phyloP scores from a whole-genome alignment of 2,329 filamentous ascomycete species.

The Diaporthe destruens region DNA sequence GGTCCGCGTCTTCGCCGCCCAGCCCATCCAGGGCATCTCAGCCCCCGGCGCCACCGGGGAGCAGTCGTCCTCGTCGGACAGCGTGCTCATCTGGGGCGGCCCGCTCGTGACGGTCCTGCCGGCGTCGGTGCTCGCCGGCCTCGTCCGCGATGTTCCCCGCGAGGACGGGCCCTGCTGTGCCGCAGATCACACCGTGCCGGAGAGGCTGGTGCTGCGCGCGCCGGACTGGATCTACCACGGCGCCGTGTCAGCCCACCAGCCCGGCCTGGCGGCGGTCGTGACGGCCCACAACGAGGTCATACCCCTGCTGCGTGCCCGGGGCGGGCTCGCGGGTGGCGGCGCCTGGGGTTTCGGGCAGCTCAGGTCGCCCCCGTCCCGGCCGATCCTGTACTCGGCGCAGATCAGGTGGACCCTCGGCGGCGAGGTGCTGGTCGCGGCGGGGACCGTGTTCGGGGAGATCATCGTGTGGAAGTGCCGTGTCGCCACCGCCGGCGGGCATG shows the following conservation, averaged over 20 bases:
- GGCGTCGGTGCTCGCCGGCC: conserved; percentile 49
- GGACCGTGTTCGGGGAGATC: conserved; percentile 95
- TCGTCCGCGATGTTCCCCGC: no score
- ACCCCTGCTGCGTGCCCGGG: conserved; percentile 59
- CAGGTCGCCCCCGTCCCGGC: conserved; percentile 74
- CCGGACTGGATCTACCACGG: conserved; percentile 85
- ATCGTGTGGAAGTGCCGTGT: conserved; percentile 83
- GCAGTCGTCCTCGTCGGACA: conserved; percentile 21
- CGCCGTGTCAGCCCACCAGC: conserved; percentile 61
- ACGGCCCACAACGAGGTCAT: conserved; percentile 91
- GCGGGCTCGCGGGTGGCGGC: conserved; percentile 24
- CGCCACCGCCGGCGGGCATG: conserved; percentile 7
- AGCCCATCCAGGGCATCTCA: conserved; percentile 80
- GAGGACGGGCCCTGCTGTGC: conserved; percentile 1
- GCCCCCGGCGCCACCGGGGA: conserved; percentile 48
- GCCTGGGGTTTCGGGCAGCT: conserved; percentile 61
- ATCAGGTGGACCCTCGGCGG: conserved; percentile 71
- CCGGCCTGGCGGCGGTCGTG: conserved; percentile 69
- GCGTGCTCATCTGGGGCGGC: conserved; percentile 78
- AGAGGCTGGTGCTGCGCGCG: conserved; percentile 57
- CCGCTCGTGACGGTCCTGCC: conserved; percentile 63
- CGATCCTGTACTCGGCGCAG: conserved; percentile 89
- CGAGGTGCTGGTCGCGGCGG: conserved; percentile 81
- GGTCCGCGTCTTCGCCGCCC: conserved; percentile 71
- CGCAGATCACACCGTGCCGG: conserved; percentile 37